These are phyloP conservation scores for Coniochaeta ligniaria DNA, from an alignment of 2,329 filamentous ascomycete genomes.

Conservation along the genomic window DNA sequence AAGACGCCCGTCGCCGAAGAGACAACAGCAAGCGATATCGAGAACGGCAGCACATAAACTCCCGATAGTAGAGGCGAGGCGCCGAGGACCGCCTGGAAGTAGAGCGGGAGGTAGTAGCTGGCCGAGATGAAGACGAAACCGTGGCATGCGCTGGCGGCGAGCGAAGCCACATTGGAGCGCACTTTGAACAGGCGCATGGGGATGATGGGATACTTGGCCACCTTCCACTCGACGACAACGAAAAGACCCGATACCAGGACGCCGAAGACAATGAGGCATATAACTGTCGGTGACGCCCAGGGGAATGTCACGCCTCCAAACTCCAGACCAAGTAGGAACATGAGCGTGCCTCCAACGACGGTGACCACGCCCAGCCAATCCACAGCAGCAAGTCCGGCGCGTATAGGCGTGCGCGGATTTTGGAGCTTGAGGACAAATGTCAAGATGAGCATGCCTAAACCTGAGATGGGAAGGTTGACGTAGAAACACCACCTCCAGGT, in stretches of 20 bases:
- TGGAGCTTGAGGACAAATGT: slow-evolving; percentile 60
- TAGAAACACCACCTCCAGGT: slow-evolving; percentile 52
- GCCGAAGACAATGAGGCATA: slow-evolving; percentile 58
- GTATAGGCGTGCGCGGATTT: slow-evolving; percentile 56
- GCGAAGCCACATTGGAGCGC: slow-evolving; percentile 47
- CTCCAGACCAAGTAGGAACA: slow-evolving; percentile 64
- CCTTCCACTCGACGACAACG: slow-evolving; percentile 53
- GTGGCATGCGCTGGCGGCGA: slow-evolving; percentile 38
- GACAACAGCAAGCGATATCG: slow-evolving; percentile 35
- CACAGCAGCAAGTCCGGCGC: slow-evolving; percentile 52
- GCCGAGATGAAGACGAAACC: slow-evolving; percentile 54
- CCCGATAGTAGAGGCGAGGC: slow-evolving; percentile 54
- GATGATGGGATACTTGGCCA: slow-evolving; percentile 63
- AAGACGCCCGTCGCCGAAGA: slow-evolving; percentile 33
- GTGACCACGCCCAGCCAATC: slow-evolving; percentile 55
- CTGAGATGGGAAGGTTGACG: slow-evolving; percentile 41
- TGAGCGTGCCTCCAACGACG: slow-evolving; percentile 58
- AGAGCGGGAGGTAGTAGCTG: slow-evolving; percentile 67
- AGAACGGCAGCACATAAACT: slow-evolving; percentile 56
- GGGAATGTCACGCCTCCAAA: slow-evolving; percentile 58
- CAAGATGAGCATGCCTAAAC: slow-evolving; percentile 48
- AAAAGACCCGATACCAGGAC: slow-evolving; percentile 40
- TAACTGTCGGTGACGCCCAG: slow-evolving; percentile 54
- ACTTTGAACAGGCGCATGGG: slow-evolving; percentile 54
- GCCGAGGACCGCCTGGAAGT: slow-evolving; percentile 61